Evolutionary conservation across 345 rosid genomes (phyloP).

Genomic region (Lagerstroemia speciosa): DNA sequence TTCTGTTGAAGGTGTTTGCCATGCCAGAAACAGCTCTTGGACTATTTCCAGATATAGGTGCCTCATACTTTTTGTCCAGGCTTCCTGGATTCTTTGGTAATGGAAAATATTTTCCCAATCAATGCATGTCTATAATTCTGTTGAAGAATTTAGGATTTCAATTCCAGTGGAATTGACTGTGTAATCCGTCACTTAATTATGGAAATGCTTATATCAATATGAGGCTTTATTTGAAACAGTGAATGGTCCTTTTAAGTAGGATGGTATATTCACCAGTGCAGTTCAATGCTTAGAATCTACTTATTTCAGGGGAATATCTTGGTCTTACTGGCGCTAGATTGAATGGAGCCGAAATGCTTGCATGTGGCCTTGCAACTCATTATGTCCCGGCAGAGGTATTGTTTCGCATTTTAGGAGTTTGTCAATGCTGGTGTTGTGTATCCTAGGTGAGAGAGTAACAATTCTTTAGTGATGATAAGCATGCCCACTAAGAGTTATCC

Average conservation of each 20-base stretch:
- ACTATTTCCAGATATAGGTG: conserved; percentile 83
- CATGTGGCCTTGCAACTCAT: conserved; percentile 90
- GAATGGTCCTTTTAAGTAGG: background rate
- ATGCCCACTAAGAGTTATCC: background rate
- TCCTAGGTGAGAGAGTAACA: background rate
- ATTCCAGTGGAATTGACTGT: background rate
- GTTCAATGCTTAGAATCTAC: background rate
- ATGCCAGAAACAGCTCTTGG: conserved; percentile 87
- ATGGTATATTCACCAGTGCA: background rate
- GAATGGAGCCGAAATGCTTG: conserved; percentile 82
- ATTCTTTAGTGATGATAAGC: background rate
- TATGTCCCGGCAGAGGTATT: conserved; percentile 59
- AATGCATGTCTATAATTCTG: background rate
- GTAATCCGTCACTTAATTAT: background rate
- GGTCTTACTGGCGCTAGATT: conserved; percentile 72
- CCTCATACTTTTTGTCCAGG: conserved; percentile 77
- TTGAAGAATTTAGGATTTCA: background rate
- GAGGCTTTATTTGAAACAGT: background rate
- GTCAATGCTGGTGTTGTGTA: conserved; percentile 6
- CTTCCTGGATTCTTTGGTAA: conserved; percentile 84
- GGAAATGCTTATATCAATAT: background rate
- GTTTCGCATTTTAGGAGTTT: conserved; percentile 5
- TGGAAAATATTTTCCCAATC: too few relatives aligned
- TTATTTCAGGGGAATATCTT: conserved; percentile 56
- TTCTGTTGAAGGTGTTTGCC: conserved; percentile 52